Conservation (phyloP, 306 rosid genomes). For the Canavalia ensiformis region DNA sequence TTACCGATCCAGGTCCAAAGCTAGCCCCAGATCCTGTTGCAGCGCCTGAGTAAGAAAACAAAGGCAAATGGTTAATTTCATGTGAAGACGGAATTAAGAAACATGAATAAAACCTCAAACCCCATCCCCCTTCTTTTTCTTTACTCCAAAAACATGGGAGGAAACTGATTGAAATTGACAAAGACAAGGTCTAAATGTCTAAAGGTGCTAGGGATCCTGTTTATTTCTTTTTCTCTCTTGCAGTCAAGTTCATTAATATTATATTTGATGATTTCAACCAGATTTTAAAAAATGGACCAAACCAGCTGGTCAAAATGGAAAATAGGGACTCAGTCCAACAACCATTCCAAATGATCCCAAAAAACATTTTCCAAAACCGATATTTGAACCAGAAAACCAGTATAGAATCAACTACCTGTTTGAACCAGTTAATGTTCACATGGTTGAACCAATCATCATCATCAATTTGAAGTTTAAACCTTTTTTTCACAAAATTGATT, state of each 20-base stretch:
- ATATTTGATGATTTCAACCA: conserved; percentile 22
- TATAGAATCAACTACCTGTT: neutral
- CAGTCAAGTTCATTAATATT: conserved; percentile 30
- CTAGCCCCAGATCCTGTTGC: conserved; percentile 87
- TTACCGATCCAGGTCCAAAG: conserved; percentile 81
- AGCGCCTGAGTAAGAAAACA: conserved; percentile 62
- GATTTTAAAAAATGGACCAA: neutral
- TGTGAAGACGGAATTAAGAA: conserved; percentile 29
- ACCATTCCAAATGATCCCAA: conserved; percentile 8
- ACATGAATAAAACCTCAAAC: conserved; percentile 20
- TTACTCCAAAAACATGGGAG: neutral
- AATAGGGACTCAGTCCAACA: neutral
- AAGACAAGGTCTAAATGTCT: neutral
- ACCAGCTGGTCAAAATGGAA: neutral
- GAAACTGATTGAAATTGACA: neutral
- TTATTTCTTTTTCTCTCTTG: neutral
- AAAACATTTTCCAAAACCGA: conserved; percentile 11
- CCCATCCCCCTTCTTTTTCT: conserved; percentile 1
- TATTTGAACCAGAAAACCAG: conserved; percentile 12
- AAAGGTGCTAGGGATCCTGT: neutral
- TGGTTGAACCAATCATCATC: neutral
- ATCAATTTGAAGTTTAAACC: neutral
- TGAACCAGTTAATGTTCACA: neutral
- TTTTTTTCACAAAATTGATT: neutral
- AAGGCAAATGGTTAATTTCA: conserved; percentile 18